phyloP scores from a whole-genome alignment of 441 rosid species.

The Biscutella auriculata region DNA sequence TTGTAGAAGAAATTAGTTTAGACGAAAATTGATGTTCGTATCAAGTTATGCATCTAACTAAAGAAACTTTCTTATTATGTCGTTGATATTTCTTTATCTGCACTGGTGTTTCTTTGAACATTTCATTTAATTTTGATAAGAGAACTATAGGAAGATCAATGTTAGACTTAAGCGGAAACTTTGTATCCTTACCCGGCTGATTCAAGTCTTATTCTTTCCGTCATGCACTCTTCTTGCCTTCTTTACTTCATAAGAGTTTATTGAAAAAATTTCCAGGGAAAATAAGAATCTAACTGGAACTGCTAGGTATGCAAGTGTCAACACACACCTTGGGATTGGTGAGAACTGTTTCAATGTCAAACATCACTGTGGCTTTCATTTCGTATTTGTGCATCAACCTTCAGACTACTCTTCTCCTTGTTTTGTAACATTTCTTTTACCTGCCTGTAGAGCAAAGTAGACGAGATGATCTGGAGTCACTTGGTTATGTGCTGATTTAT shows the following conservation, averaged over 20 bases:
- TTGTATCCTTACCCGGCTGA: no score
- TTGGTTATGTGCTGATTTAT: conserved; percentile 48
- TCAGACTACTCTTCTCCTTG: neutral
- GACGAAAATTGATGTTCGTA: no score
- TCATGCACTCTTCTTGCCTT: neutral
- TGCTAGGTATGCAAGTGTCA: conserved; percentile 47
- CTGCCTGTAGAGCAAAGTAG: conserved; percentile 42
- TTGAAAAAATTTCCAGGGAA: conserved; percentile 21
- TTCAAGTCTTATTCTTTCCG: neutral
- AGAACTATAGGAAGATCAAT: no score
- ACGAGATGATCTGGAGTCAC: conserved; percentile 45
- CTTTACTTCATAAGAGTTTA: neutral
- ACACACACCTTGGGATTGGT: conserved; percentile 55
- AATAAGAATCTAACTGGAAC: conserved; percentile 47
- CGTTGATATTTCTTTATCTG: no score
- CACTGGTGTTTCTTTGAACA: neutral
- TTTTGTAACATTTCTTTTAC: neutral
- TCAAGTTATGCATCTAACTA: no score
- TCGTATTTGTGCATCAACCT: neutral
- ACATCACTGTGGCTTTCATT: neutral
- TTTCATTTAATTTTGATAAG: neutral
- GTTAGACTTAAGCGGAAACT: no score
- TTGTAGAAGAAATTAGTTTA: no score
- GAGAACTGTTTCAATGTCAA: conserved; percentile 6
- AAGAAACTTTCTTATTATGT: neutral